Base-by-base conservation (phyloP, 2,329 filamentous ascomycete genomes). In the Neodidymelliopsis sp. region DNA sequence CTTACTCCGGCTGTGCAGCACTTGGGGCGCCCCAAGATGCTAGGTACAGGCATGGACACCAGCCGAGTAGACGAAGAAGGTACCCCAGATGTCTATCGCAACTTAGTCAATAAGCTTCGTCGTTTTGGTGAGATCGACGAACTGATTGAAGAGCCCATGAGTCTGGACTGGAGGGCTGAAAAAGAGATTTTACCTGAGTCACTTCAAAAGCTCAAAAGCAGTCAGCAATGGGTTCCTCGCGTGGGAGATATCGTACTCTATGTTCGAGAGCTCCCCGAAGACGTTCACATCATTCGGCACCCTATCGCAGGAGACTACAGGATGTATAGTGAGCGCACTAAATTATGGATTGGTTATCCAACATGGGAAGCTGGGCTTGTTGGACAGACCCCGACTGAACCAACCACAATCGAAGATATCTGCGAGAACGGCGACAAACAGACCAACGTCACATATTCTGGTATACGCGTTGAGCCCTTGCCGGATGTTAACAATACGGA, bases 291-390 rank as follows among this genome's bases (percentile, higher is more conserved):
- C 4, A 51, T 52, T 0, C 72, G 63, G 33, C 59, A 75, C 22
- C 34, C 59, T 0, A 30, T 28, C 1, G 59, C 62, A 1, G 52
- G 51, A 1, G 54, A 64, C 4, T 70, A 64, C 18, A 43, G 42
- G 19, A 45, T 73, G 11, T 67, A 62, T n/a, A 41, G 66, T 23
- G 44, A 60, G 15, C 19, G 49, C 0, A 47, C 24, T 1, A 54
- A 60, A 6, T 33, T 54, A 1, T 76, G 73, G 36, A 70, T 73
- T 3, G 73, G 70, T 0, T 56, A 60, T 13, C 80, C 81, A 0
- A 46, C 65, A 6, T 86, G 84, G 84, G 77, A 82, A 56, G 83
- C 79, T 1, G 84, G 83, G 1, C 71, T 84, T 0, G 70, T 86
- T 9, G 77, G 79, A 1, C 79, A 85, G 59, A 67, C 74, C 4